Base-by-base conservation (phyloP, 2,329 filamentous ascomycete genomes). In the Penicillium sp. region DNA sequence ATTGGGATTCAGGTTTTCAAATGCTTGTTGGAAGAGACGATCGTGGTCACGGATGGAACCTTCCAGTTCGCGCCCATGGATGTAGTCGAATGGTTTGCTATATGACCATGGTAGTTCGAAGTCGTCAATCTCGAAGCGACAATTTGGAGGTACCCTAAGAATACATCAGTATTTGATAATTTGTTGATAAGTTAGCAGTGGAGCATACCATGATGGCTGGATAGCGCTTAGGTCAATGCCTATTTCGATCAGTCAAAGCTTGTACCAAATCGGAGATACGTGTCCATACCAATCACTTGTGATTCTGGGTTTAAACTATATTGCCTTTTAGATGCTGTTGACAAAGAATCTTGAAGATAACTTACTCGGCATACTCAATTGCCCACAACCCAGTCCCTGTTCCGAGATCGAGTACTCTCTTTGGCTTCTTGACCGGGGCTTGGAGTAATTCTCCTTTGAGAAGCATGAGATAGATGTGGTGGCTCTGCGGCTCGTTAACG, bases 301-400 rank as follows among this genome's bases (percentile, higher is more conserved):
- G 67, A 56, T n/a, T 63, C 56, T 2, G 65, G 65, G 46, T 68
- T 56, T 41, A 60, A 59, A 40, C 67, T 70, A 45, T 7, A 38
- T n/a, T 6, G 11, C 18, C 13, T 30, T 42, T 58, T 38, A 57
- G 57, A 27, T 26, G 13, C 16, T 13, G 10, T 23, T 36, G 30
- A 49, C 23, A 3, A 11, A 26, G 16, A 14, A 36, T 35, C 35
- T 10, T n/a, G 7, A 9, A 38, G 18, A 7, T 3, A 19, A 16
- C 68, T 59, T 63, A 71, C 65, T 74, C 74, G 35, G 67, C 69
- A 57, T 67, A 70, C 41, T 72, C 71, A 30, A 73, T 70, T 14
- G 70, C 70, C 70, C 70, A 73, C 40, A 72, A 69, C 1, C 70
- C 70, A 3, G 70, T 73, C 0, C 70, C 70, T 2, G 70, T 73